Evolutionary conservation across 148 eudicot genomes (phyloP).

Genomic region (Fagopyrum homotropicum): DNA sequence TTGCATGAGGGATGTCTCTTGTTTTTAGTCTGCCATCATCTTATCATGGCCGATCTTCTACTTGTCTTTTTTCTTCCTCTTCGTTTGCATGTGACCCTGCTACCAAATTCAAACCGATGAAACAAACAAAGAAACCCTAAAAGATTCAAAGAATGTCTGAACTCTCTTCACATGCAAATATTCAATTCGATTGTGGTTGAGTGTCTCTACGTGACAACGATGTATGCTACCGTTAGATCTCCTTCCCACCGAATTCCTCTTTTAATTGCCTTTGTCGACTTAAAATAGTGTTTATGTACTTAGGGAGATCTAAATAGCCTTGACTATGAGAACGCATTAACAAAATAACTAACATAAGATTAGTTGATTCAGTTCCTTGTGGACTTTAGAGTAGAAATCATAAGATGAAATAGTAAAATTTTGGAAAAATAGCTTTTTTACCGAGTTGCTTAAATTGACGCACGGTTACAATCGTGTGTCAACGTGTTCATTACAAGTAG

Average conservation of each 20-base stretch:
- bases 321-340: no score
- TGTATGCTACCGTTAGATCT: neutral
- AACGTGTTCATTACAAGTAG: no score
- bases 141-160: conserved; percentile 8
- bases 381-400: no score
- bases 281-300: neutral
- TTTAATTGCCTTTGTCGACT: neutral
- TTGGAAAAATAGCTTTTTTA: no score
- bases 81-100: neutral
- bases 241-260: neutral
- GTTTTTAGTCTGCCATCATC: neutral
- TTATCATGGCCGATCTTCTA: conserved; percentile 6
- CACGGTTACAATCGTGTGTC: no score
- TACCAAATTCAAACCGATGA: neutral
- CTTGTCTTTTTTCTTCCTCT: neutral
- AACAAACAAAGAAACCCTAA: neutral
- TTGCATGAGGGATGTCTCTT: neutral
- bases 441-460: no score
- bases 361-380: no score
- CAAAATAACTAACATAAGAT: no score
- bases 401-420: no score
- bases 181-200: conserved; percentile 1
- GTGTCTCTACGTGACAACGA: conserved; percentile 6
- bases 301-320: neutral
- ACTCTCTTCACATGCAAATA: neutral